phyloP scores from a whole-genome alignment of 2,329 filamentous ascomycete species.

The Calonectria pauciramosa region DNA sequence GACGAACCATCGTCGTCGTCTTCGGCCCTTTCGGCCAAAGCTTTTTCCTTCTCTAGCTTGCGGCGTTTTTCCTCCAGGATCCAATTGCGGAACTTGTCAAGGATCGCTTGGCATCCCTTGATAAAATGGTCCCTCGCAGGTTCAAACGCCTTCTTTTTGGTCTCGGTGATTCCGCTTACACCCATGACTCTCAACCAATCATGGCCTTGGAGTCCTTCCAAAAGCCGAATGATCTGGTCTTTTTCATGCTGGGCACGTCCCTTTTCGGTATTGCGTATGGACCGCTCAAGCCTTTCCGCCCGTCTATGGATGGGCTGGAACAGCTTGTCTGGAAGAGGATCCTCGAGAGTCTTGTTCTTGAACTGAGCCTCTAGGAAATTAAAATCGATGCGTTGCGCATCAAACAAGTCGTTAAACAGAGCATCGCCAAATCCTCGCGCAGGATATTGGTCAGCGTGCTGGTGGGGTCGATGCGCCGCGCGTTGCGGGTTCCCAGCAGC shows the following conservation, averaged over 20 bases:
- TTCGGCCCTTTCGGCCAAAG: slow-evolving; percentile 49
- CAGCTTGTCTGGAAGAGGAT: slow-evolving; percentile 69
- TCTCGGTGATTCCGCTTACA: slow-evolving; percentile 86
- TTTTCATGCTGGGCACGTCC: slow-evolving; percentile 76
- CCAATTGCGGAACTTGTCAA: slow-evolving; percentile 92
- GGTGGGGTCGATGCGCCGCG: slow-evolving; percentile 47
- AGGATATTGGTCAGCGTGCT: slow-evolving; percentile 48
- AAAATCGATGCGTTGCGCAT: slow-evolving; percentile 70
- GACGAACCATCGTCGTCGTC: slow-evolving; percentile 49
- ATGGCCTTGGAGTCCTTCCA: slow-evolving; percentile 88
- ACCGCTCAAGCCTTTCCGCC: slow-evolving; percentile 72
- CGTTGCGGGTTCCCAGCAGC: slow-evolving; percentile 42
- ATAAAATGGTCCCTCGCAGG: slow-evolving; percentile 89
- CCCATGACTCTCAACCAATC: slow-evolving; percentile 97
- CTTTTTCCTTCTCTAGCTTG: slow-evolving; percentile 80
- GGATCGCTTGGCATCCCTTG: slow-evolving; percentile 81
- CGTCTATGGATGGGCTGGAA: slow-evolving; percentile 70
- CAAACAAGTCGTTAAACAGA: slow-evolving; percentile 68
- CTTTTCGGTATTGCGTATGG: slow-evolving; percentile 74
- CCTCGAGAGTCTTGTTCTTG: slow-evolving; percentile 59
- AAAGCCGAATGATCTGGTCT: slow-evolving; percentile 73
- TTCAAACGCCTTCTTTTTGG: slow-evolving; percentile 88
- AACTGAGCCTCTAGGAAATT: slow-evolving; percentile 64
- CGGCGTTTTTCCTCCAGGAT: slow-evolving; percentile 89
- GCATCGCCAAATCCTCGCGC: slow-evolving; percentile 69